These are phyloP conservation scores for Chaetomium strumarium DNA, from an alignment of 2,329 filamentous ascomycete genomes.

Conservation along the genomic window DNA sequence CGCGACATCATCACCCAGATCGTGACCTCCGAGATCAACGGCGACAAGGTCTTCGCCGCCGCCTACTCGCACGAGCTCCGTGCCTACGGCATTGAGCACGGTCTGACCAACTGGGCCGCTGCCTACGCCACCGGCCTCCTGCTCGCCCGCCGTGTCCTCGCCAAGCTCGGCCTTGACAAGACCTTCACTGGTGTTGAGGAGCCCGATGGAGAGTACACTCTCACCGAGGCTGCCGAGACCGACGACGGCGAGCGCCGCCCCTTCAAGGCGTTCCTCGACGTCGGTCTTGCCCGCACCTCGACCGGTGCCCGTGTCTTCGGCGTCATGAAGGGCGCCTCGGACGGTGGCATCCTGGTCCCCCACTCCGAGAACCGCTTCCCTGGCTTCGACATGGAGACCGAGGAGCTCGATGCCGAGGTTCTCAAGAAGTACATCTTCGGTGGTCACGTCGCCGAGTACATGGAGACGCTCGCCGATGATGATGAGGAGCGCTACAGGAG, in stretches of 20 bases:
- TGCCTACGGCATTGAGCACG: conserved; percentile 95
- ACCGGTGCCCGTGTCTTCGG: conserved; percentile 98
- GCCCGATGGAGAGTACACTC: conserved; percentile 88
- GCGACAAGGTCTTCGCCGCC: conserved; percentile 91
- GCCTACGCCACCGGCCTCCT: conserved; percentile 96
- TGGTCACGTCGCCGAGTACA: conserved; percentile 99
- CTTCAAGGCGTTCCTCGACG: conserved; percentile 99
- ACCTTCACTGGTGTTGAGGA: conserved; percentile 95
- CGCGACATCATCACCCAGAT: conserved; percentile 99
- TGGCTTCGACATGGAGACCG: conserved; percentile 91
- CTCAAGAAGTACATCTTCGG: conserved; percentile 99
- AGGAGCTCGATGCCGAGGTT: conserved; percentile 95
- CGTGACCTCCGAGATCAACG: conserved; percentile 89
- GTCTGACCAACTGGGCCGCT: conserved; percentile 99
- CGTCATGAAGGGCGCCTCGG: conserved; percentile 99
- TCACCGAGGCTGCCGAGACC: conserved; percentile 90
- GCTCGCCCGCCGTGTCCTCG: conserved; percentile 90
- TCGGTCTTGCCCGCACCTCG: conserved; percentile 93
- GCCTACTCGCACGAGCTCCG: conserved; percentile 97
- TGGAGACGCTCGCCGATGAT: conserved; percentile 98
- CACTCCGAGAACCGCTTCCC: conserved; percentile 99
- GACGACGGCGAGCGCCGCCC: conserved; percentile 91
- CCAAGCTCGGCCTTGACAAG: conserved; percentile 94
- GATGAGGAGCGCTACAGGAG: conserved; percentile 99
- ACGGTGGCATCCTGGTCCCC: conserved; percentile 93